phyloP scores from a whole-genome alignment of 1,284 basidiomycete genomes.

The Spongispora temasekensis region DNA sequence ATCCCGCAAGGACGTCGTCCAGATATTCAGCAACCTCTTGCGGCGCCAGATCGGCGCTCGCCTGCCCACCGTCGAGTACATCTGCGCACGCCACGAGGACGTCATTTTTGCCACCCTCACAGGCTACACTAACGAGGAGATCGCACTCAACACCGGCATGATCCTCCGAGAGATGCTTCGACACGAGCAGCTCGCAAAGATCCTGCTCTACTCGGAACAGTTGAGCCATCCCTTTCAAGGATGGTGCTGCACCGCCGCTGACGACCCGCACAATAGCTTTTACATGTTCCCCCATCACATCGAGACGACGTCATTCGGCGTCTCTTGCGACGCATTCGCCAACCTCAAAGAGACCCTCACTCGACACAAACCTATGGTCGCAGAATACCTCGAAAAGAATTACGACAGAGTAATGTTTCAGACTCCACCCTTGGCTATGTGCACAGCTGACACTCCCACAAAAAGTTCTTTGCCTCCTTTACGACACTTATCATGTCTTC shows the following conservation, averaged over 20 bases:
- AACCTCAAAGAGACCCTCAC: conserved; percentile 97
- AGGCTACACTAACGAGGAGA: conserved; percentile 93
- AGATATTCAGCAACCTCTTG: conserved; percentile 96
- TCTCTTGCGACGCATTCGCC: conserved; percentile 96
- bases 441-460: too few species aligned
- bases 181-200: conserved; percentile 90
- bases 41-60: conserved; percentile 92
- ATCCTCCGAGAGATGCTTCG: conserved; percentile 96
- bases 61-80: conserved; percentile 94
- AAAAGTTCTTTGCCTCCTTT: conserved; percentile 95
- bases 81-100: conserved; percentile 76
- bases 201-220: conserved; percentile 92
- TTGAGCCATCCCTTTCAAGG: too few species aligned
- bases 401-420: conserved; percentile 95
- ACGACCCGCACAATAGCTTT: too few species aligned
- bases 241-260: too few species aligned
- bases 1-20: conserved; percentile 93
- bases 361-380: conserved; percentile 96
- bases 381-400: conserved; percentile 93
- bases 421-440: too few species aligned
- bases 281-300: conserved; percentile 98
- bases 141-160: conserved; percentile 98
- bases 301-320: conserved; percentile 96
- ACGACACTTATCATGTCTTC: conserved; percentile 88
- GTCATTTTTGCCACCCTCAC: conserved; percentile 88